Evolutionary conservation across 495 filamentous ascomycete species (phyloP), one percentile per base, ranked within the genome.

Genomic region (Letharia lupina): DNA sequence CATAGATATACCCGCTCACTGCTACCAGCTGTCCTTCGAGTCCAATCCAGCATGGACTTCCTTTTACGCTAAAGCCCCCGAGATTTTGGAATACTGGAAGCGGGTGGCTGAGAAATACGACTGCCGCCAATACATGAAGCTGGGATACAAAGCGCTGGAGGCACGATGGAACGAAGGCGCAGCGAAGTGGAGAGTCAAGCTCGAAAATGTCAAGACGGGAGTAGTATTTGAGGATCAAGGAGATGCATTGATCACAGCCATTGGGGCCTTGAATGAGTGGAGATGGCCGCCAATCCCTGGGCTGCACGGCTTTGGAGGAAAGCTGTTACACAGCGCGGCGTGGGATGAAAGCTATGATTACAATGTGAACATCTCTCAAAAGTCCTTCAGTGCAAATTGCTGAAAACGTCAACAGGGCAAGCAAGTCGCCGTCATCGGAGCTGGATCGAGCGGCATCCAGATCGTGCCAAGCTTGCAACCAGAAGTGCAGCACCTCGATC

Each of bases 1-100:
- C 37, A 39, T 39, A 39, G 88, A 90, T 73, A 84, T 89, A n/a
- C 86, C 86, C 10, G 79, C 88, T 3, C 87, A 91, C 76, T 83
- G 83, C 18, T 91, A 91, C 71, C 86, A 89, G 70, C 83, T 82
- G 4, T 82, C 80, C 28, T 90, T 89, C 69, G 77, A 79, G 16
- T 85, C 86, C 4, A 89, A 89, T 65, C 79, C 80, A 0, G 77
- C 87, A 70, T 91, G 88, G 87, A 80, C 79, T 39, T 39, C 37
- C 37, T 39, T 39, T 39, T 39, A 39, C 8, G 37, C 37, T 8
- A 39, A 39, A 42, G 85, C 86, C 0, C 72, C 72, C 16, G 87
- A 91, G 70, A 90, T 91, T 50, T 76, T 80, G 41, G 79, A 81
- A 23, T 91, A 90, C 8, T 39, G 37, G 37, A 80, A 87, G 63